These are phyloP conservation scores for Tulasnella sp. DNA, from an alignment of 768 basidiomycete genomes.

Conservation along the genomic window DNA sequence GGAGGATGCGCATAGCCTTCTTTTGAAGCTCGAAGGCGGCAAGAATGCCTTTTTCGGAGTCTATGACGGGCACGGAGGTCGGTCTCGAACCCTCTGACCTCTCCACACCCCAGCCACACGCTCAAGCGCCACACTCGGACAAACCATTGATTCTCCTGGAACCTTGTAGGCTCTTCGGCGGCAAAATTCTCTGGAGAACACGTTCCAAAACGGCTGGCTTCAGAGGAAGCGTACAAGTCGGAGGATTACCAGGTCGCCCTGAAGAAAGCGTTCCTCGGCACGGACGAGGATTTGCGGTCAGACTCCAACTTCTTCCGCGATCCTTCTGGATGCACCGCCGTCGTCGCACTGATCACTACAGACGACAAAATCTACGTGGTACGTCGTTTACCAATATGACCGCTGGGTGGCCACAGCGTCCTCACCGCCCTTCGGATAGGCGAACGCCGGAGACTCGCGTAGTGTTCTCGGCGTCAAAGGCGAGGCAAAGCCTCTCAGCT, in stretches of 20 bases:
- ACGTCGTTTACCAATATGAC: conserved; percentile 30
- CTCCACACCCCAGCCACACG: background rate
- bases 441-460: conserved; percentile 95
- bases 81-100: conserved; percentile 26
- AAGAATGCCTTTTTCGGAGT: conserved; percentile 85
- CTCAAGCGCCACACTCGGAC: background rate
- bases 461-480: conserved; percentile 81
- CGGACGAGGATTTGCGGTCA: conserved; percentile 86
- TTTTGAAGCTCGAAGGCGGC: conserved; percentile 58
- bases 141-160: background rate
- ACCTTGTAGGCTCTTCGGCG: conserved; percentile 60
- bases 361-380: conserved; percentile 76
- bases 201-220: conserved; percentile 65
- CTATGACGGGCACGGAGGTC: conserved; percentile 97
- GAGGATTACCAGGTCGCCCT: conserved; percentile 67
- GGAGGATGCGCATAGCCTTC: conserved; percentile 88
- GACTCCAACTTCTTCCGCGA: conserved; percentile 83
- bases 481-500: conserved; percentile 78
- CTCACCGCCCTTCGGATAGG: conserved; percentile 41
- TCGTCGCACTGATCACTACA: conserved; percentile 72
- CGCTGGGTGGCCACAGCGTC: background rate
- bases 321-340: conserved; percentile 94
- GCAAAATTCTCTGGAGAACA: conserved; percentile 80
- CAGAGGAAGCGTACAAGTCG: conserved; percentile 63
- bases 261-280: conserved; percentile 84